Evolutionary conservation across 2,329 filamentous ascomycete genomes (phyloP), one percentile per base, ranked within the genome.

Genomic region (Colletotrichum sp.): DNA sequence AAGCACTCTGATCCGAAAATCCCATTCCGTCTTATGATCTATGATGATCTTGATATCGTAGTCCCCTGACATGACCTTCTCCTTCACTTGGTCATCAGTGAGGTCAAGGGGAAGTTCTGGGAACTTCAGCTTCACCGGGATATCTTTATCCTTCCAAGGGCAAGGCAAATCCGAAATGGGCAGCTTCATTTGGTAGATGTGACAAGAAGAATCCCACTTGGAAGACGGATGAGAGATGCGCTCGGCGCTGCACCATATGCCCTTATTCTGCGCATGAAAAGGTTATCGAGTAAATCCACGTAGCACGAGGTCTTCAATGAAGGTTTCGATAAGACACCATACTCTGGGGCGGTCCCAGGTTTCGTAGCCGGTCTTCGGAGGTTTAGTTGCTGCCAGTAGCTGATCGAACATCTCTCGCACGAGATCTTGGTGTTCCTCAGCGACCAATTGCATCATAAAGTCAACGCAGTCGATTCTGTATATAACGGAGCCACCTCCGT

Each of bases 111-210:
- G 0, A n/a, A 43, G 3, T 2, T 12, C 38, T 43, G 38, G 38
- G 2, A 43, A 43, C 38, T 43, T 4, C 9, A n/a, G 9, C 9
- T 43, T 43, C 18, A n/a, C 38, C 38, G 38, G 38, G n/a, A n/a
- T n/a, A 1, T 6, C 38, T 1, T 6, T 5, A 43, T n/a, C 5
- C 38, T n/a, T 43, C 9, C 38, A 43, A 1, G 1, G 0, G 18
- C 2, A 43, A n/a, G 18, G 0, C 9, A 2, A 0, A n/a, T 43
- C 9, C 1, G 38, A 10, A 43, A 43, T 1, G 18, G 18, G 38
- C 1, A 43, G 38, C 38, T 12, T 43, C 38, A 43, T 43, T 43
- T 6, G 38, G 5, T 43, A 43, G 38, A n/a, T 43, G 2, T 43
- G 38, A 2, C 38, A 43, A 1, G 38, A 43, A 12, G 38, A 1